Conservation (phyloP, 805 yeast species). For the Starmerella bombi region DNA sequence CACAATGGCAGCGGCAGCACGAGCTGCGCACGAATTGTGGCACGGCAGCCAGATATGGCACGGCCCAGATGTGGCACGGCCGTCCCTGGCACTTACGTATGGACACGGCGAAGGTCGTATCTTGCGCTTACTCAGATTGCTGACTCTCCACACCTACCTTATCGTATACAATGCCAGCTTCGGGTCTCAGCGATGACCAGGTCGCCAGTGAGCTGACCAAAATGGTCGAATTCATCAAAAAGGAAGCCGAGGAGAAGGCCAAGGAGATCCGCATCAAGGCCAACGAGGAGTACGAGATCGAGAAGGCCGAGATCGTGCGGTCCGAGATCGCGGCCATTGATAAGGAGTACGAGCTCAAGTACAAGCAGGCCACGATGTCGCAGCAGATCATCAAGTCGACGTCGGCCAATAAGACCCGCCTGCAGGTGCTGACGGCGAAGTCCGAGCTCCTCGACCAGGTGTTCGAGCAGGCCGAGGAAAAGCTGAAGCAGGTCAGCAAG, state of each 20-base stretch:
- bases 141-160: too few species aligned
- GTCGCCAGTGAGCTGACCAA: conserved; percentile 91
- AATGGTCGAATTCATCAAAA: conserved; percentile 97
- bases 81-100: too few species aligned
- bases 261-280: conserved; percentile 91
- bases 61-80: too few species aligned
- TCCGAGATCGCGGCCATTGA: conserved; percentile 85
- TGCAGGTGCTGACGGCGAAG: conserved; percentile 75
- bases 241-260: conserved; percentile 98
- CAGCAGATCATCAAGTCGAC: conserved; percentile 95
- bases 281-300: conserved; percentile 97
- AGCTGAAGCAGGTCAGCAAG: conserved; percentile 45
- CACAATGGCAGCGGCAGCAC: too few species aligned
- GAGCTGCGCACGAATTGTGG: too few species aligned
- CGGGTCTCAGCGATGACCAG: conserved; percentile 35
- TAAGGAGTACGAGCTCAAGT: conserved; percentile 58
- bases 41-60: too few species aligned
- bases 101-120: too few species aligned
- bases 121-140: too few species aligned
- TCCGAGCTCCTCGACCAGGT: conserved; percentile 66
- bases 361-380: conserved; percentile 81
- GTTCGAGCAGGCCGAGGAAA: conserved; percentile 52
- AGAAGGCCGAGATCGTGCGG: conserved; percentile 88
- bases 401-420: conserved; percentile 87
- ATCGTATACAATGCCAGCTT: conserved; percentile 18